Evolutionary conservation across 208 protist species (phyloP).

Genomic region (Leishmania braziliensis): DNA sequence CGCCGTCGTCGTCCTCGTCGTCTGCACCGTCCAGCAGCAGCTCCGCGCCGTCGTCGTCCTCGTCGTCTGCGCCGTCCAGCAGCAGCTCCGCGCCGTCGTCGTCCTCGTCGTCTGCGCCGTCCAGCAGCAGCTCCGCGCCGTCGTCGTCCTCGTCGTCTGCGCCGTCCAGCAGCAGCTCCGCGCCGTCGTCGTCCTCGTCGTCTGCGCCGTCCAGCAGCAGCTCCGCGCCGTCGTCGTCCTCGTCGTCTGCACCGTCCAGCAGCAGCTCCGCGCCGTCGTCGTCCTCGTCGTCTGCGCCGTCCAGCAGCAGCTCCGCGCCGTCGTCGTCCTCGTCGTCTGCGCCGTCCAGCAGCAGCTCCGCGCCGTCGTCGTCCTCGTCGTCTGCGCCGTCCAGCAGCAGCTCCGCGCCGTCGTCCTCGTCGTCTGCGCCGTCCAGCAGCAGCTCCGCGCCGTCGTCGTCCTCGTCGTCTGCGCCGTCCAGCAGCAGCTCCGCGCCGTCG

Average conservation of each 20-base stretch:
- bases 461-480: neutral
- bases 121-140: neutral
- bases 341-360: neutral
- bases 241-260: neutral
- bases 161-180: neutral
- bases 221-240: no score
- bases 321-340: no score
- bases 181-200: neutral
- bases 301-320: neutral
- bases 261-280: neutral
- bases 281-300: neutral
- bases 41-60: no score
- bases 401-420: neutral
- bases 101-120: neutral
- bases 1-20: no score
- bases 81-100: neutral
- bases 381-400: neutral
- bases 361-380: neutral
- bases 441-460: neutral
- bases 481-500: neutral
- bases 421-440: conserved; percentile 1
- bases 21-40: no score
- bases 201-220: neutral
- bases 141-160: neutral
- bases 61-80: neutral